Evolutionary conservation across 2,329 filamentous ascomycete species (phyloP).

Genomic region (Epichloe amarillans): DNA sequence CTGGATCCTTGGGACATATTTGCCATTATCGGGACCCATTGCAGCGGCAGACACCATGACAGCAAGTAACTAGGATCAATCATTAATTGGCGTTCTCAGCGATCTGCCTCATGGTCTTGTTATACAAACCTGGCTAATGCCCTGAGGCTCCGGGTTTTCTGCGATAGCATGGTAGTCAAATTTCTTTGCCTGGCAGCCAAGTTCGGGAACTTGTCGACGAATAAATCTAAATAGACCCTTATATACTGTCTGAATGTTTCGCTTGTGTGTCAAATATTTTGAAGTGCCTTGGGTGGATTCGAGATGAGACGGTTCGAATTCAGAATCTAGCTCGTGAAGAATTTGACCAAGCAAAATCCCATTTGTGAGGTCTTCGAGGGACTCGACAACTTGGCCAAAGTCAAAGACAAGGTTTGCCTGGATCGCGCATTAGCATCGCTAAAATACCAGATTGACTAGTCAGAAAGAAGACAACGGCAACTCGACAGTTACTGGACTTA

Average conservation of each 20-base stretch:
- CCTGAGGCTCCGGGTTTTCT: conserved; percentile 40
- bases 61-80: conserved; percentile 40
- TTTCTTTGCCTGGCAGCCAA: conserved; percentile 37
- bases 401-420: conserved; percentile 28
- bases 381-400: conserved; percentile 31
- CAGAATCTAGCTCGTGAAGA: conserved; percentile 42
- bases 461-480: conserved; percentile 1
- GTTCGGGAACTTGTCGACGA: conserved; percentile 35
- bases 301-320: conserved; percentile 42
- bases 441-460: neutral
- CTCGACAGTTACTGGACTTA: conserved; percentile 17
- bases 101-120: conserved; percentile 11
- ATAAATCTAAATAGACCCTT: conserved; percentile 43
- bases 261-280: conserved; percentile 34
- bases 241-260: conserved; percentile 40
- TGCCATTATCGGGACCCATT: conserved; percentile 41
- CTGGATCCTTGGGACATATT: conserved; percentile 36
- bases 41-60: conserved; percentile 49
- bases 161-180: conserved; percentile 45
- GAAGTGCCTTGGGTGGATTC: conserved; percentile 30
- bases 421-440: conserved; percentile 2
- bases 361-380: conserved; percentile 38
- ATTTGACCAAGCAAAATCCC: conserved; percentile 41
- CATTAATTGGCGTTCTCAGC: neutral
- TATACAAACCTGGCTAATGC: conserved; percentile 36